phyloP scores from a whole-genome alignment of 2,329 filamentous ascomycete species.

The Phoma sp. region DNA sequence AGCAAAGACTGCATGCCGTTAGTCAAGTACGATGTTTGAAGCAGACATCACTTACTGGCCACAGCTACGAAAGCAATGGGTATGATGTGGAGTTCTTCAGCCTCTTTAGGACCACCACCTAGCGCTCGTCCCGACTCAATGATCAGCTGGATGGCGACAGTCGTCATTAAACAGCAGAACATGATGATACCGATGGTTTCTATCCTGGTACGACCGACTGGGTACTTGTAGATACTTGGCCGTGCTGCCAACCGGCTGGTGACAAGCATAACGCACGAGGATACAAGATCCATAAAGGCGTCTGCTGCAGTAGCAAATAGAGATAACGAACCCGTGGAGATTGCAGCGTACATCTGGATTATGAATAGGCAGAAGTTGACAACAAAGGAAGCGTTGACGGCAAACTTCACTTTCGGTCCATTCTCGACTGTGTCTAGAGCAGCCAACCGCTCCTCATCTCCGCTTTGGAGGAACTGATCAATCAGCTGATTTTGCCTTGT shows the following conservation, averaged over 20 bases:
- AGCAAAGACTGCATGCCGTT: slow-evolving; percentile 52
- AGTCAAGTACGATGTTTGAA: slow-evolving; percentile 8
- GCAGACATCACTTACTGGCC: slow-evolving; percentile 54
- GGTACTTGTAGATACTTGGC: slow-evolving; percentile 68
- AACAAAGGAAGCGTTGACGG: slow-evolving; percentile 47
- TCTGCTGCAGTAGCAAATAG: slow-evolving; percentile 71
- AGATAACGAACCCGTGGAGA: slow-evolving; percentile 65
- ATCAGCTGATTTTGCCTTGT: slow-evolving; percentile 50
- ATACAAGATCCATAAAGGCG: slow-evolving; percentile 70
- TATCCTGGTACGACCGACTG: slow-evolving; percentile 67
- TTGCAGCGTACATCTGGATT: slow-evolving; percentile 65
- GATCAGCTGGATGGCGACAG: slow-evolving; percentile 67
- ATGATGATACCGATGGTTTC: slow-evolving; percentile 71
- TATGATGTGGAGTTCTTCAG: slow-evolving; percentile 58
- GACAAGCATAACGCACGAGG: slow-evolving; percentile 67
- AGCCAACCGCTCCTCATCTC: slow-evolving; percentile 61
- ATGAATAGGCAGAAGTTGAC: slow-evolving; percentile 59
- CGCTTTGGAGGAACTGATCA: slow-evolving; percentile 60
- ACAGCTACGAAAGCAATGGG: slow-evolving; percentile 62
- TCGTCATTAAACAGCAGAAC: slow-evolving; percentile 71
- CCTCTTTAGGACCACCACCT: slow-evolving; percentile 52
- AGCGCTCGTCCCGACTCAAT: slow-evolving; percentile 64
- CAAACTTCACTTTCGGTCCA: slow-evolving; percentile 49
- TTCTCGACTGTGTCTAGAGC: slow-evolving; percentile 60
- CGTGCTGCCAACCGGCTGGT: slow-evolving; percentile 65